phyloP scores from a whole-genome alignment of 1,284 basidiomycete genomes.

The Boletus sp. region DNA sequence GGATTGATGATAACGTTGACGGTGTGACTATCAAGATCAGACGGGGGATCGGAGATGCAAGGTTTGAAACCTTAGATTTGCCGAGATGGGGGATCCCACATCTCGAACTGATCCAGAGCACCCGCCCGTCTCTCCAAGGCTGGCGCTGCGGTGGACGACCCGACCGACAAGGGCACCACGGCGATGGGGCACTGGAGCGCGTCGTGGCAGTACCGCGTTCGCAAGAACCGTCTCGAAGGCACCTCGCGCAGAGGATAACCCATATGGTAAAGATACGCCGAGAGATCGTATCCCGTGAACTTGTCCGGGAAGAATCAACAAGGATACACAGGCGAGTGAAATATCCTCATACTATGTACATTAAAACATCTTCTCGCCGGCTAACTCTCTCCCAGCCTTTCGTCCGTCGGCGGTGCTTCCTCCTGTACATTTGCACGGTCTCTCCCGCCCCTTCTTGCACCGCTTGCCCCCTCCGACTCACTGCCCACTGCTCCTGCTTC shows the following conservation, averaged over 20 bases:
- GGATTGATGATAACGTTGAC: slow-evolving; percentile 41
- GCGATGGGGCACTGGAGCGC: slow-evolving; percentile 31
- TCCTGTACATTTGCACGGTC: slow-evolving; percentile 15
- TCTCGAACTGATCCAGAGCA: slow-evolving; percentile 19
- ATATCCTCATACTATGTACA: slow-evolving; percentile 18
- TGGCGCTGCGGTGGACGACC: slow-evolving; percentile 10
- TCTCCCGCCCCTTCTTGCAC: slow-evolving; percentile 11
- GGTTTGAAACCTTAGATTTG: slow-evolving; percentile 40
- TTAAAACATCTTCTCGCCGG: slow-evolving; percentile 24
- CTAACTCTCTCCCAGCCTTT: slow-evolving; percentile 14
- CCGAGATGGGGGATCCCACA: slow-evolving; percentile 26
- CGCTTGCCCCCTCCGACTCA: slow-evolving; percentile 12
- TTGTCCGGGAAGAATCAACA: slow-evolving; percentile 34
- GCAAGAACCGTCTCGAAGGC: slow-evolving; percentile 21
- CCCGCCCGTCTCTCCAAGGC: too few species aligned
- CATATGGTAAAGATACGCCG: slow-evolving; percentile 39
- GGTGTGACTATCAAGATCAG: slow-evolving; percentile 32
- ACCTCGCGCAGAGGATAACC: slow-evolving; percentile 34
- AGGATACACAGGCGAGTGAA: slow-evolving; percentile 34
- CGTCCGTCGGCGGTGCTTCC: slow-evolving; percentile 28
- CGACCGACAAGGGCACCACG: slow-evolving; percentile 26
- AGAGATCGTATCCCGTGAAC: slow-evolving; percentile 30
- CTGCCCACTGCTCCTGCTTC: background rate
- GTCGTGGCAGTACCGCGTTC: slow-evolving; percentile 14
- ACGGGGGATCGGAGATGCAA: slow-evolving; percentile 37